Base-by-base conservation (phyloP, 2,329 filamentous ascomycete species). In the Cercospora canescens region DNA sequence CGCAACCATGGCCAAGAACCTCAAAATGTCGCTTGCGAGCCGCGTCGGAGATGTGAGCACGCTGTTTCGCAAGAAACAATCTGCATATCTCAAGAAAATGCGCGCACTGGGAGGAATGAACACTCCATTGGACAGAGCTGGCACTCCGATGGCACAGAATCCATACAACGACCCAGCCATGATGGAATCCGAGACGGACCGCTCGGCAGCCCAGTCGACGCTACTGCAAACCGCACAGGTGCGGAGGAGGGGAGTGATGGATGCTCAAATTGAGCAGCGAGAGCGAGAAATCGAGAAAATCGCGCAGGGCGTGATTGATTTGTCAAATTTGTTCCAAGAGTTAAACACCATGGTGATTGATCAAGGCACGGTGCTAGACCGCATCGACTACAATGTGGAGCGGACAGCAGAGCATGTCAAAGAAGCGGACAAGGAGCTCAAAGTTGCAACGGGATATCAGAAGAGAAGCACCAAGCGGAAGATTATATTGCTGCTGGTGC, bases 231-330 rank as follows among this genome's bases (percentile, higher is more conserved):
- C 92, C 1, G 84, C 78, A 60, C 77, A 79, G 62, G 78, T 80
- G 74, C 85, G 87, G 32, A 87, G 89, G 65, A 90, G 89, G 65
- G 82, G 82, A 50, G 67, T 76, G n/a, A 93, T 96, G 75, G 94
- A 98, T 76, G 85, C 89, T 2, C 88, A 88, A 39, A 98, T 99
- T 72, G 87, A 90, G 67, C 95, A 98, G 78, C 91, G 95, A 69
- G 95, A 99, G 80, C 89, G 91, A 45, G 95, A 98, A 79, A 99
- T 99, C 74, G 96, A 96, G 76, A 94, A 97, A 73, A 99, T 99
- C 69, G 95, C 95, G 2, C 94, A 97, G 77, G 94, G 95, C 65
- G 98, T 99, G 79, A 98, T 99, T 75, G 94, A 98, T 77, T 84
- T 99, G 7, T 92, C 94, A 4, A 95, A 97, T 77, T 92, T 99